Percentiles rank a stretch among this genome's conserved stretches.
Evolutionary conservation across 2,329 filamentous ascomycete genomes (phyloP).

Genomic region (Talaromyces amestolkiae): DNA sequence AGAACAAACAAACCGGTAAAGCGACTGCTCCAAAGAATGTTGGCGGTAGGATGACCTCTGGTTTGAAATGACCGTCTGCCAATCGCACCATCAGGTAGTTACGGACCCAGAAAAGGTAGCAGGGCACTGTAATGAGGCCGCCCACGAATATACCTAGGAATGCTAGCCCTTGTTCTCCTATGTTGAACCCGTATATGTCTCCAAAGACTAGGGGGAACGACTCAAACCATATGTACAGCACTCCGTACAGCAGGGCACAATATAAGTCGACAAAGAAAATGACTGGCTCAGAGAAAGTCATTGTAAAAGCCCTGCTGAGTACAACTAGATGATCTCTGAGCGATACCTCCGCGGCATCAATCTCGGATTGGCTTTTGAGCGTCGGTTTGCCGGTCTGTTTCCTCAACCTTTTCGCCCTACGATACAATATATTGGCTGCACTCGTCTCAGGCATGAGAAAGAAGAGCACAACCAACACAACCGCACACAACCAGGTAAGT

Average conservation of each 20-base stretch:
- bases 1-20: conserved; percentile 50
- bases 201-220: conserved; percentile 32
- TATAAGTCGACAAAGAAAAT: conserved; percentile 31
- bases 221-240: conserved; percentile 31
- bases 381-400: conserved; percentile 56
- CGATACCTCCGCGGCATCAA: conserved; percentile 49
- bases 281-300: conserved; percentile 30
- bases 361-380: conserved; percentile 63
- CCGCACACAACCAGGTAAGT: conserved; percentile 56
- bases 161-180: conserved; percentile 41
- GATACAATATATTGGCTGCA: conserved; percentile 11
- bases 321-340: conserved; percentile 23
- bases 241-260: conserved; percentile 30
- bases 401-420: conserved; percentile 51
- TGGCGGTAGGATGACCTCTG: conserved; percentile 55
- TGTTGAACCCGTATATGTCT: conserved; percentile 39
- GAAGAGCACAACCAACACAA: conserved; percentile 47
- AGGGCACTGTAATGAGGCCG: conserved; percentile 45
- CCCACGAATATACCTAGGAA: conserved; percentile 47
- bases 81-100: conserved; percentile 53
- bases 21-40: conserved; percentile 55
- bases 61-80: conserved; percentile 48
- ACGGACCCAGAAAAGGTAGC: conserved; percentile 53
- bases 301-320: conserved; percentile 27
- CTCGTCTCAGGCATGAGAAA: conserved; percentile 51